Evolutionary conservation across 1,284 basidiomycete genomes (phyloP).

Genomic region (Wolfiporia cocos): DNA sequence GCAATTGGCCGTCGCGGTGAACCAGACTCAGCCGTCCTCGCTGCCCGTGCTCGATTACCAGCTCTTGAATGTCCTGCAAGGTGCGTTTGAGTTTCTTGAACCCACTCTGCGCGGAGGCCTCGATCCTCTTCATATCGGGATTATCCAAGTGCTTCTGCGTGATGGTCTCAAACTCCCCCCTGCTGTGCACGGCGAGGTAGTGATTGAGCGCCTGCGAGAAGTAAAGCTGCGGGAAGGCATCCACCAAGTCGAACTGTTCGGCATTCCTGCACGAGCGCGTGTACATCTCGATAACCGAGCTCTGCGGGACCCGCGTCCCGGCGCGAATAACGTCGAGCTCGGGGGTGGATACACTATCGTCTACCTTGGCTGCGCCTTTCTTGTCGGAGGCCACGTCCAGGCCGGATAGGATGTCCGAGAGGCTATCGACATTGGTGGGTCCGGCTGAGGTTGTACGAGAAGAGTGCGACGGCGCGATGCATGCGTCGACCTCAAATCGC

Average conservation of each 20-base stretch:
- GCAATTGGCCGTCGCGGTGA: slow-evolving; percentile 32
- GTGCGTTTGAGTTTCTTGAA: slow-evolving; percentile 35
- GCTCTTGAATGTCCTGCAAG: slow-evolving; percentile 34
- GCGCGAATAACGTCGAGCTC: slow-evolving; percentile 32
- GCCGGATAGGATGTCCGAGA: slow-evolving; percentile 19
- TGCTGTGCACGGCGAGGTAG: slow-evolving; percentile 42
- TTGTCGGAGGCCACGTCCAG: slow-evolving; percentile 20
- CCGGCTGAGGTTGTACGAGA: background rate
- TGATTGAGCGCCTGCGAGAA: slow-evolving; percentile 49
- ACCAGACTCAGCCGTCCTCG: slow-evolving; percentile 40
- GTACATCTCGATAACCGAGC: slow-evolving; percentile 41
- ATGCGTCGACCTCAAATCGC: slow-evolving; percentile 28
- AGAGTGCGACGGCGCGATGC: slow-evolving; percentile 6
- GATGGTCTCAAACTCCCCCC: slow-evolving; percentile 38
- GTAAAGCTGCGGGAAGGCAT: slow-evolving; percentile 44
- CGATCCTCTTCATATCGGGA: slow-evolving; percentile 24
- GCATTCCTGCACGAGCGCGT: slow-evolving; percentile 32
- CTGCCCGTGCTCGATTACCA: slow-evolving; percentile 38
- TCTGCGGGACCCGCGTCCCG: slow-evolving; percentile 33
- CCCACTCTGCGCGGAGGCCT: slow-evolving; percentile 24
- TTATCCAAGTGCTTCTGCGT: slow-evolving; percentile 28
- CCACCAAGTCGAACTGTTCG: slow-evolving; percentile 34
- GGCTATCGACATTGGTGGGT: slow-evolving; percentile 26
- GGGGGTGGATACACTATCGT: slow-evolving; percentile 1
- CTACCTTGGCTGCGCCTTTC: background rate